Conservation (phyloP, 2,329 filamentous ascomycete genomes). For the Colletotrichum navitas region DNA sequence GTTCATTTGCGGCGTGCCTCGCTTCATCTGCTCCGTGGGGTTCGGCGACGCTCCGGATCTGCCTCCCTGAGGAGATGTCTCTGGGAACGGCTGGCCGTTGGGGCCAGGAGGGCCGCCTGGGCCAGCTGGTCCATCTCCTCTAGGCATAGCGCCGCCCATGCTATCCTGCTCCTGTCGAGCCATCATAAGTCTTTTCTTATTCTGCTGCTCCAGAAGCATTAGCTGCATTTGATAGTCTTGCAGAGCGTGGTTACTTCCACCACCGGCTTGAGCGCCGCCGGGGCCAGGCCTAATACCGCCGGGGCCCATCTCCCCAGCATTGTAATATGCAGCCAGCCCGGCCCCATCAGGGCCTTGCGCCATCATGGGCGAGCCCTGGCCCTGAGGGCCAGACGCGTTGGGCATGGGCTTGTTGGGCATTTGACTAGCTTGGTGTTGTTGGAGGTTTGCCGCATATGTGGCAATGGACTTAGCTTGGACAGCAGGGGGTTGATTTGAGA, state of each 20-base stretch:
- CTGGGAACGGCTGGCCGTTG: constrained; percentile 74
- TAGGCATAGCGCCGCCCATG: constrained; percentile 60
- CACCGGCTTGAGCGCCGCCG: constrained; percentile 61
- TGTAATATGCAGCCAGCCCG: constrained; percentile 71
- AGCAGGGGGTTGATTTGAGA: constrained; percentile 66
- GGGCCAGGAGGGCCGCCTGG: constrained; percentile 67
- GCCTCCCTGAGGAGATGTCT: constrained; percentile 77
- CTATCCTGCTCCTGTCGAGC: constrained; percentile 83
- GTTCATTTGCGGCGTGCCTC: constrained; percentile 80
- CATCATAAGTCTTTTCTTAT: constrained; percentile 88
- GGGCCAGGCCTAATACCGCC: constrained; percentile 70
- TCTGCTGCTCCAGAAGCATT: constrained; percentile 88
- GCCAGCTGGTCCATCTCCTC: constrained; percentile 64
- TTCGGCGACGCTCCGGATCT: constrained; percentile 81
- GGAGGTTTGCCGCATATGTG: constrained; percentile 87
- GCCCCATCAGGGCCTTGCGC: constrained; percentile 76
- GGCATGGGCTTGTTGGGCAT: constrained; percentile 86
- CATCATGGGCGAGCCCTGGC: constrained; percentile 88
- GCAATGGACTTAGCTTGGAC: constrained; percentile 87
- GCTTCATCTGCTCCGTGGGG: constrained; percentile 83
- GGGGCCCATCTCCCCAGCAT: constrained; percentile 70
- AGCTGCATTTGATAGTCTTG: constrained; percentile 93
- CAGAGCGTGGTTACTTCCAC: constrained; percentile 80
- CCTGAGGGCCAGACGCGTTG: constrained; percentile 75
- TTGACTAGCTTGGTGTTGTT: constrained; percentile 84